Base-by-base conservation (phyloP, 78 protist genomes). In the Acrasis kona region DNA sequence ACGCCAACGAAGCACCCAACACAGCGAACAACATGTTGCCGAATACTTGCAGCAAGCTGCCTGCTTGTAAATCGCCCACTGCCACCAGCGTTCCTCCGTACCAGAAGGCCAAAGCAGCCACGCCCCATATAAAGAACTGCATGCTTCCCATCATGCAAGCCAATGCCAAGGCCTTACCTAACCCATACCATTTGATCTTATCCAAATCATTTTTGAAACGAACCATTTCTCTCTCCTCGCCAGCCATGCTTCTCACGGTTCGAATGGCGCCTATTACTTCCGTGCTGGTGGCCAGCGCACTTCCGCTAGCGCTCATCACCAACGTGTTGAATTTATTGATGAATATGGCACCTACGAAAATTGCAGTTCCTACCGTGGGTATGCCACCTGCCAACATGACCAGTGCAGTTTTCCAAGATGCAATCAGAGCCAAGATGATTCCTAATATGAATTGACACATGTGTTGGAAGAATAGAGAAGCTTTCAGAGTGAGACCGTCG, bases 261-360 rank as follows among this genome's bases (percentile, higher is more conserved):
- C 31, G 7, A 4, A 19, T 34, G 69, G 32, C 6, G 41, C 34
- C 28, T 8, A n/a, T n/a, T n/a, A n/a, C n/a, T n/a, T n/a, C n/a
- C n/a, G n/a, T n/a, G n/a, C n/a, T n/a, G n/a, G n/a, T n/a, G n/a
- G n/a, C n/a, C n/a, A n/a, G n/a, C n/a, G n/a, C n/a, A n/a, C n/a
- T 5, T 88, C 67, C 57, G 91, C 67, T 10, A 95, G 85, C 42
- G 77, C 74, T 34, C 82, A 39, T 19, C 91, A 72, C 73, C 91
- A 96, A 7, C 96, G 95, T 12, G 89, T 87, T 2, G 0, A 5
- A n/a, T n/a, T n/a, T 89, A 69, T 7, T 90, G 93, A 77, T 92
- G 92, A 0, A 19, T 31, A 12, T 87, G 39, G 5, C 88, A 76
- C 31, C 82, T 39, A 1, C 76, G 39, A 68, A 82, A 88, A 10